Conservation (phyloP, 1,284 basidiomycete genomes). For the Apiotrichum veenhuisii region DNA sequence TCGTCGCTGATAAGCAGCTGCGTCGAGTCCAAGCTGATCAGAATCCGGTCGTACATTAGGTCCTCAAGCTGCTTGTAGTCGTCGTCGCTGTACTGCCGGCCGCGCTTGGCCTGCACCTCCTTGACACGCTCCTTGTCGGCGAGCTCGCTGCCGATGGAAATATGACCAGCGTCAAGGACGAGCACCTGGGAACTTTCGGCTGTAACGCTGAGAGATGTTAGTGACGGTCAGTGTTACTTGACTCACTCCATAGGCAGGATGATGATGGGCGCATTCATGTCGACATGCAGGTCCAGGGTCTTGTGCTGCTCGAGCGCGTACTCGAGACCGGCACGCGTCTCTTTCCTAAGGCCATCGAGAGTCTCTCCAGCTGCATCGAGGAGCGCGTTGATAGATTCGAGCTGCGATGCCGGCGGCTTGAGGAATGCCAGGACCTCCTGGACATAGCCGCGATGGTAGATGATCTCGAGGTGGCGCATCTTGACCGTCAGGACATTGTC, state of each 20-base stretch:
- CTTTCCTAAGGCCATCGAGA: conserved; percentile 88
- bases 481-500: conserved; percentile 85
- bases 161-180: conserved; percentile 95
- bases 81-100: conserved; percentile 79
- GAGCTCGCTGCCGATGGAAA: conserved; percentile 85
- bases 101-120: conserved; percentile 78
- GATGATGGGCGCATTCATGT: conserved; percentile 96
- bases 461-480: conserved; percentile 96
- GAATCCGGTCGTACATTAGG: conserved; percentile 94
- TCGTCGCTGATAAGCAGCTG: conserved; percentile 91
- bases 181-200: conserved; percentile 76
- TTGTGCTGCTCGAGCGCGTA: conserved; percentile 65
- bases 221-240: not conserved
- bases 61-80: conserved; percentile 86
- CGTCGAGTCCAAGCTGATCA: conserved; percentile 78
- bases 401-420: conserved; percentile 87
- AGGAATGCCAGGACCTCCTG: conserved; percentile 92
- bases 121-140: conserved; percentile 78
- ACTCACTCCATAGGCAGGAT: conserved; percentile 83
- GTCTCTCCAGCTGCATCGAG: conserved; percentile 89
- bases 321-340: conserved; percentile 92
- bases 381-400: conserved; percentile 90
- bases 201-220: conserved; percentile 55
- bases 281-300: conserved; percentile 91
- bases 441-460: conserved; percentile 92